A percentile compares a stretch with the other conserved stretches of the same genome.
Evolutionary conservation across 2,329 filamentous ascomycete genomes (phyloP).

Genomic region (Scopulariopsis brevicaulis): DNA sequence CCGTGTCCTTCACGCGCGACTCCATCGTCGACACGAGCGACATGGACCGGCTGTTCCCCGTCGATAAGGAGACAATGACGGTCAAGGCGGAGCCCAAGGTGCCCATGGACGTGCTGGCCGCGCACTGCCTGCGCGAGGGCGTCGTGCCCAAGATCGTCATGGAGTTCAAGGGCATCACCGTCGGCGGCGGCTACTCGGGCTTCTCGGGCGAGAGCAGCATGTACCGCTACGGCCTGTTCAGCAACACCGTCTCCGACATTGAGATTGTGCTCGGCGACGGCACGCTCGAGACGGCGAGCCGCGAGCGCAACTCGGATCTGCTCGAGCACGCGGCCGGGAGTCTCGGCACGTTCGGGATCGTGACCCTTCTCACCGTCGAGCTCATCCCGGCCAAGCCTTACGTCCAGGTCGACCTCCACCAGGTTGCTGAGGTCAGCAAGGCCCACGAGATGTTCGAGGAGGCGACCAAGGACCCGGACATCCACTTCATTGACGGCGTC

Average conservation of each 20-base stretch:
- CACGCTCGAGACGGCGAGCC: slow-evolving; percentile 40
- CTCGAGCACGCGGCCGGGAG: slow-evolving; percentile 55
- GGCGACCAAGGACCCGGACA: slow-evolving; percentile 6
- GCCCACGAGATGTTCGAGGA: slow-evolving; percentile 21
- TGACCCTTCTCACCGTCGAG: slow-evolving; percentile 50
- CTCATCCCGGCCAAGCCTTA: slow-evolving; percentile 39
- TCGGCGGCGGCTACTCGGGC: slow-evolving; percentile 55
- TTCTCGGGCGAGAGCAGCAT: slow-evolving; percentile 58
- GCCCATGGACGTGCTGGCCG: slow-evolving; percentile 52
- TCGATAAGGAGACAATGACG: slow-evolving; percentile 40
- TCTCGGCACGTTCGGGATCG: slow-evolving; percentile 54
- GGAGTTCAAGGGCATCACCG: slow-evolving; percentile 64
- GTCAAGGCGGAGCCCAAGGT: slow-evolving; percentile 60
- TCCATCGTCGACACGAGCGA: slow-evolving; percentile 56
- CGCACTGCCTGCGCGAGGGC: slow-evolving; percentile 38
- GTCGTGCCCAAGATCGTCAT: slow-evolving; percentile 56
- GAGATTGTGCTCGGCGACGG: slow-evolving; percentile 57
- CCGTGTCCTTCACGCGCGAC: slow-evolving; percentile 32
- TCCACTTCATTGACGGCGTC: slow-evolving; percentile 31
- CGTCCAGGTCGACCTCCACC: slow-evolving; percentile 47
- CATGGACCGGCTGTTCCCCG: slow-evolving; percentile 48
- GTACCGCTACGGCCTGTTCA: slow-evolving; percentile 56
- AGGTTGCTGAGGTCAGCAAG: slow-evolving; percentile 12
- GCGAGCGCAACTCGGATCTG: slow-evolving; percentile 42
- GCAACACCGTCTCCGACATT: slow-evolving; percentile 47